These are phyloP conservation scores for Homolaphlyctis polyrhiza DNA, from an alignment of 371 early-diverging fungal genomes.

Conservation along the genomic window DNA sequence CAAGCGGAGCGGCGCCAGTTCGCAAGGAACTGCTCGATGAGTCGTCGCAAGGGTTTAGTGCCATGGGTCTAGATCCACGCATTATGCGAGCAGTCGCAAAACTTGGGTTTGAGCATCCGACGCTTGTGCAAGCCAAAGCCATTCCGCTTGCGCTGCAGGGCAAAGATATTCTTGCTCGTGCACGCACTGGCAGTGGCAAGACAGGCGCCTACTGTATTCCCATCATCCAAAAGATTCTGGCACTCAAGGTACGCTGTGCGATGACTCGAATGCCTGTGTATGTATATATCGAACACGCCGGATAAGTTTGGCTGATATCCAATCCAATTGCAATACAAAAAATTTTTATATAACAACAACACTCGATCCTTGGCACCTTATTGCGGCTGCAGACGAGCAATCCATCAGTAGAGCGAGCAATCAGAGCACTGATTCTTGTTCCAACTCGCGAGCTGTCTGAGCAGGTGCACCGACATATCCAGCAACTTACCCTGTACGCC, in stretches of 20 bases:
- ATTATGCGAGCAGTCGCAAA: slow-evolving; percentile 80
- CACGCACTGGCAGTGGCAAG: slow-evolving; percentile 99
- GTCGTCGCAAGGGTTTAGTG: slow-evolving; percentile 7
- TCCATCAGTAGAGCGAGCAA: background rate
- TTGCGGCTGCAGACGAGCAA: no score
- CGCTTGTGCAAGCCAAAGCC: slow-evolving; percentile 89
- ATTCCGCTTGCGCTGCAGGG: slow-evolving; percentile 95
- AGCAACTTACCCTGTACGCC: slow-evolving; percentile 68
- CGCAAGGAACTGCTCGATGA: slow-evolving; percentile 15
- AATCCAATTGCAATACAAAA: no score
- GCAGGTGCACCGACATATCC: slow-evolving; percentile 77
- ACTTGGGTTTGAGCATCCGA: slow-evolving; percentile 76
- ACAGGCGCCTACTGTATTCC: slow-evolving; percentile 97
- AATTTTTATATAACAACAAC: no score
- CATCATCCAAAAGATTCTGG: slow-evolving; percentile 83
- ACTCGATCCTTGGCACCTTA: no score
- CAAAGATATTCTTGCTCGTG: slow-evolving; percentile 94
- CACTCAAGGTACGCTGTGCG: slow-evolving; percentile 46
- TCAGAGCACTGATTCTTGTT: slow-evolving; percentile 75
- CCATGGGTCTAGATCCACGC: slow-evolving; percentile 76
- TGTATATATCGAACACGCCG: no score
- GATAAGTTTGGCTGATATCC: no score
- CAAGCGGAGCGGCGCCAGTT: no score
- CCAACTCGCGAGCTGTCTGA: slow-evolving; percentile 96
- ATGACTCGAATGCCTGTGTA: background rate